Evolutionary conservation across 2,329 filamentous ascomycete genomes (phyloP).

Genomic region (Scleromitrula shiraiana): DNA sequence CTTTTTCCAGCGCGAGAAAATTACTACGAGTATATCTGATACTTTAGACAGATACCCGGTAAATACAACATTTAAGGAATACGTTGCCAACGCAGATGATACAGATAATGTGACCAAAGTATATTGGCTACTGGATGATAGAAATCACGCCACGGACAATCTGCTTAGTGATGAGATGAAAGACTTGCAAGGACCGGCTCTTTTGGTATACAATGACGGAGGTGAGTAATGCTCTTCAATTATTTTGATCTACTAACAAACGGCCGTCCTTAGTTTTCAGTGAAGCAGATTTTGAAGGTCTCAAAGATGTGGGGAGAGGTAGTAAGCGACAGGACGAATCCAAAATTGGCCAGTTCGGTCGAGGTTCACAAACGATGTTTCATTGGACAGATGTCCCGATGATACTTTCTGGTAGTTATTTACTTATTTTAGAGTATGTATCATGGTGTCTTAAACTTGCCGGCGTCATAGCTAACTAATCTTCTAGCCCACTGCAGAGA

Average conservation of each 20-base stretch:
- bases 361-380: constrained; percentile 32
- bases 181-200: constrained; percentile 26
- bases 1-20: constrained; percentile 28
- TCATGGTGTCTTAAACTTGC: not conserved
- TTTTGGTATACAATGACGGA: constrained; percentile 29
- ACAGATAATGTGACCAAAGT: constrained; percentile 22
- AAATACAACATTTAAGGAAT: constrained; percentile 30
- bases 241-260: not conserved
- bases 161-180: constrained; percentile 23
- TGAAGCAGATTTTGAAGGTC: constrained; percentile 27
- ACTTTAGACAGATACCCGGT: constrained; percentile 29
- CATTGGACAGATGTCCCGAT: constrained; percentile 32
- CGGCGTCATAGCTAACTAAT: not conserved
- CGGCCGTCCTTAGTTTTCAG: constrained; percentile 19
- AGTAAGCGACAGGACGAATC: constrained; percentile 26
- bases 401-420: constrained; percentile 27
- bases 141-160: constrained; percentile 12
- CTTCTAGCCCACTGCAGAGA: constrained; percentile 21
- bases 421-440: constrained; percentile 31
- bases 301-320: constrained; percentile 29
- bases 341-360: constrained; percentile 31
- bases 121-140: constrained; percentile 28
- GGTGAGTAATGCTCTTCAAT: constrained; percentile 16
- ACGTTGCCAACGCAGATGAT: constrained; percentile 33
- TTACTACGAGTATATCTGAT: constrained; percentile 26